Evolutionary conservation across 306 rosid genomes (phyloP).

Genomic region (Casuarina cunninghamiana): DNA sequence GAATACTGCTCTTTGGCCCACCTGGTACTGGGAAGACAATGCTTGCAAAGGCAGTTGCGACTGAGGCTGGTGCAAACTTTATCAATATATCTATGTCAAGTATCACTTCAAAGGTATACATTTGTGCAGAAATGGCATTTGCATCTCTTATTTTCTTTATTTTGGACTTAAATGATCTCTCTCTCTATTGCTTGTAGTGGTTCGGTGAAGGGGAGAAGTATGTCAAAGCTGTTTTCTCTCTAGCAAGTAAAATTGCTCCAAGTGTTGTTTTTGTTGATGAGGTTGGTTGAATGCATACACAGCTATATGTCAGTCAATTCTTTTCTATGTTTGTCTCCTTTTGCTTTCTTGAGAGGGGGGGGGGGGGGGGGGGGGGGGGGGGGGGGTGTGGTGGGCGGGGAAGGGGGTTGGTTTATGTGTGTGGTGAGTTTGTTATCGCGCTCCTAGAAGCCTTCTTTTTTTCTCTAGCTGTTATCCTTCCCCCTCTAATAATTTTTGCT

Average conservation of each 20-base stretch:
- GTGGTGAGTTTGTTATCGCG: background rate
- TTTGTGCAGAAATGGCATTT: constrained; percentile 5
- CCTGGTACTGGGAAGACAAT: constrained; percentile 99
- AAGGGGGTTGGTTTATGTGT: too few species aligned
- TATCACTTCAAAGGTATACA: constrained; percentile 81
- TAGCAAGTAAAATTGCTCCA: constrained; percentile 96
- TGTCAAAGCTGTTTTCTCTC: constrained; percentile 90
- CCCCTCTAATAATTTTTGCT: background rate
- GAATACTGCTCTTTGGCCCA: constrained; percentile 94
- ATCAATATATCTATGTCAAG: constrained; percentile 97
- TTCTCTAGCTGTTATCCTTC: background rate
- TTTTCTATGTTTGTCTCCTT: background rate
- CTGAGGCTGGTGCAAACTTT: constrained; percentile 98
- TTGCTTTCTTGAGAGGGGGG: background rate
- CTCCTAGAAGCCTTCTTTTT: background rate
- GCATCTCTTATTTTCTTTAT: background rate
- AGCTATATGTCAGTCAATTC: background rate
- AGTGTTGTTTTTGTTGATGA: constrained; percentile 96
- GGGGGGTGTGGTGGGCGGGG: too few species aligned
- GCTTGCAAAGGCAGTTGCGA: constrained; percentile 99
- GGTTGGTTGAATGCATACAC: constrained; percentile 47
- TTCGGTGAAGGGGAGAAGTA: constrained; percentile 98
- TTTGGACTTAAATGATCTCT: constrained; percentile 15
- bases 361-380: background rate
- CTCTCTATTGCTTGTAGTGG: constrained; percentile 62